phyloP scores from a whole-genome alignment of 2,329 filamentous ascomycete species.

The Phialocephala sp. region DNA sequence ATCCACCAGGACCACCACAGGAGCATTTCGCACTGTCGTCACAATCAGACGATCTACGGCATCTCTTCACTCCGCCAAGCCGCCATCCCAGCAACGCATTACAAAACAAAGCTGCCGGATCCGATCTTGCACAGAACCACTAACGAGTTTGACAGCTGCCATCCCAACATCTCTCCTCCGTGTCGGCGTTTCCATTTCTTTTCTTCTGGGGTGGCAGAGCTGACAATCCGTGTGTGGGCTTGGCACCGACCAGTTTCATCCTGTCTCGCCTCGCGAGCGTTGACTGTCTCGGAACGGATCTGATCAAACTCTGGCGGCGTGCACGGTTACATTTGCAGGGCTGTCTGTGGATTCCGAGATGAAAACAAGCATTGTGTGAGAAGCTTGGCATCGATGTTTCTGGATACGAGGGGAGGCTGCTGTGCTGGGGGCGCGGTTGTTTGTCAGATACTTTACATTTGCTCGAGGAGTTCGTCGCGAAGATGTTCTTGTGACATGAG shows the following conservation, averaged over 20 bases:
- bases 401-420: background rate
- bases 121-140: background rate
- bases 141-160: background rate
- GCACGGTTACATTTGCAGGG: background rate
- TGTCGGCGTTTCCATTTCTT: background rate
- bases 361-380: conserved; percentile 8
- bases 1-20: background rate
- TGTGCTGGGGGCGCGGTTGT: background rate
- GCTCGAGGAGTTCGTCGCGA: background rate
- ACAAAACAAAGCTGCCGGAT: background rate
- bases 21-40: background rate
- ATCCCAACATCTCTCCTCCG: background rate
- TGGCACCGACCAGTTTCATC: background rate
- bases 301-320: conserved; percentile 13
- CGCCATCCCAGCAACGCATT: background rate
- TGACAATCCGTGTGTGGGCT: background rate
- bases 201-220: background rate
- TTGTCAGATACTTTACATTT: background rate
- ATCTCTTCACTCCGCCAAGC: conserved; percentile 6
- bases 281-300: conserved; percentile 13
- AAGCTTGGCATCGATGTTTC: background rate
- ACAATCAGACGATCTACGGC: conserved; percentile 4
- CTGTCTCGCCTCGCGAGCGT: background rate
- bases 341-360: background rate
- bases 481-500: conserved; percentile 1